A percentile compares a stretch with the other conserved stretches of the same genome.
phyloP scores from a whole-genome alignment of 768 basidiomycete species.

The Collybia mongolica region DNA sequence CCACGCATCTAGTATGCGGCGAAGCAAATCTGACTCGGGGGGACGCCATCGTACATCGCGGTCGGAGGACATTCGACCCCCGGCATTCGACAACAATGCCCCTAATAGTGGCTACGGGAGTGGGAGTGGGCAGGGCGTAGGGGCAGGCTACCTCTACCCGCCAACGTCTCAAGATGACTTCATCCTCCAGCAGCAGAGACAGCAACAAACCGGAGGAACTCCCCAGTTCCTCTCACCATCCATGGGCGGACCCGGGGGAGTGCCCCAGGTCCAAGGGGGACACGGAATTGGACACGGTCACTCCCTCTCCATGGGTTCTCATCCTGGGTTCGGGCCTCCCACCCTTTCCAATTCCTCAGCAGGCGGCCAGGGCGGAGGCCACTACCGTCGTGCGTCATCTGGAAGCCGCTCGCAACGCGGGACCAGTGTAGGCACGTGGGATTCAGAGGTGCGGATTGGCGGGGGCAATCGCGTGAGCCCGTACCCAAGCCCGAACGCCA shows the following conservation, averaged over 20 bases:
- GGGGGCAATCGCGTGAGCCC: slow-evolving; percentile 49
- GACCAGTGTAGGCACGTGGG: slow-evolving; percentile 21
- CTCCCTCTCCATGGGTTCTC: too few species aligned
- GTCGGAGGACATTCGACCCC: slow-evolving; percentile 46
- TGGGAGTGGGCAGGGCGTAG: neutral
- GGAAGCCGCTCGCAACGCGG: slow-evolving; percentile 41
- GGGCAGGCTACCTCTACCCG: slow-evolving; percentile 13
- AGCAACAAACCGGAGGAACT: slow-evolving; percentile 11
- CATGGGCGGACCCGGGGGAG: slow-evolving; percentile 5
- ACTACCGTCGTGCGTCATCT: slow-evolving; percentile 41
- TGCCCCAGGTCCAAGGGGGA: neutral
- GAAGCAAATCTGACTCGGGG: slow-evolving; percentile 24
- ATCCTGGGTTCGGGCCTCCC: neutral
- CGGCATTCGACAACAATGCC: neutral
- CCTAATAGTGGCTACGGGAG: neutral
- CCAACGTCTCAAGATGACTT: slow-evolving; percentile 19
- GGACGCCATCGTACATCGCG: slow-evolving; percentile 24
- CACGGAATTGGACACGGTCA: neutral
- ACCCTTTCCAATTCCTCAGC: slow-evolving; percentile 10
- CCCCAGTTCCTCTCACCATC: slow-evolving; percentile 17
- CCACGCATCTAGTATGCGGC: slow-evolving; percentile 17
- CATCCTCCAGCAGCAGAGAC: slow-evolving; percentile 24
- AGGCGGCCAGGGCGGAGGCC: slow-evolving; percentile 19
- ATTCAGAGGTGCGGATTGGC: slow-evolving; percentile 22
- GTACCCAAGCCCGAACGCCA: slow-evolving; percentile 69